These are phyloP conservation scores for Rubus idaeus DNA, from an alignment of 306 rosid genomes.

Conservation along the genomic window DNA sequence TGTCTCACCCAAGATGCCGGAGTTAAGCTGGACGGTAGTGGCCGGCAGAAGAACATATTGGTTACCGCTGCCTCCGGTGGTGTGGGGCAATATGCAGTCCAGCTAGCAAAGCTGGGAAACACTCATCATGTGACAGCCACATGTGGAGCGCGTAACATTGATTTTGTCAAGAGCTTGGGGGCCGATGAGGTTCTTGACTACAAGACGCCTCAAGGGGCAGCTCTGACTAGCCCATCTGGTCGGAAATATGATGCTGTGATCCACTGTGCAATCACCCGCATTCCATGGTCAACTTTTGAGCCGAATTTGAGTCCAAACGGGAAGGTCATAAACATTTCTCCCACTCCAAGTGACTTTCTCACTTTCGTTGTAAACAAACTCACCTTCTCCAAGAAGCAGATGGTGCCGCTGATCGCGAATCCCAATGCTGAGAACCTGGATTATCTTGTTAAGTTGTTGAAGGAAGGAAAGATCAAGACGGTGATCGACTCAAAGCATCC, in stretches of 20 bases:
- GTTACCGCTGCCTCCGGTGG: constrained; percentile 87
- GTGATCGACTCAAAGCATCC: too few species aligned
- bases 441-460: too few species aligned
- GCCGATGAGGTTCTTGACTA: constrained; percentile 85
- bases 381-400: constrained; percentile 66
- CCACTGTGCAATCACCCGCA: constrained; percentile 46
- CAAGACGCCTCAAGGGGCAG: constrained; percentile 60
- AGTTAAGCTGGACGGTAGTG: constrained; percentile 50
- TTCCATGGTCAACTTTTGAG: constrained; percentile 76
- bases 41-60: constrained; percentile 48
- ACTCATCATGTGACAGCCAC: constrained; percentile 73
- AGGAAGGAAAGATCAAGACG: too few species aligned
- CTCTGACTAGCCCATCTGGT: constrained; percentile 64
- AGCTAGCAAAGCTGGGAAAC: constrained; percentile 79
- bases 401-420: constrained; percentile 47
- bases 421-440: constrained; percentile 50
- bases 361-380: constrained; percentile 51
- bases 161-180: constrained; percentile 58
- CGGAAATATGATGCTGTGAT: constrained; percentile 62
- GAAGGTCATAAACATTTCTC: constrained; percentile 67
- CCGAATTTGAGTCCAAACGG: constrained; percentile 58
- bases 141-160: constrained; percentile 64
- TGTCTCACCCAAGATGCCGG: constrained; percentile 55
- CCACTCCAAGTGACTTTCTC: constrained; percentile 30
- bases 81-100: constrained; percentile 76